Evolutionary conservation across 139 green algal species (phyloP).

Genomic region (Tetraselmis striata): DNA sequence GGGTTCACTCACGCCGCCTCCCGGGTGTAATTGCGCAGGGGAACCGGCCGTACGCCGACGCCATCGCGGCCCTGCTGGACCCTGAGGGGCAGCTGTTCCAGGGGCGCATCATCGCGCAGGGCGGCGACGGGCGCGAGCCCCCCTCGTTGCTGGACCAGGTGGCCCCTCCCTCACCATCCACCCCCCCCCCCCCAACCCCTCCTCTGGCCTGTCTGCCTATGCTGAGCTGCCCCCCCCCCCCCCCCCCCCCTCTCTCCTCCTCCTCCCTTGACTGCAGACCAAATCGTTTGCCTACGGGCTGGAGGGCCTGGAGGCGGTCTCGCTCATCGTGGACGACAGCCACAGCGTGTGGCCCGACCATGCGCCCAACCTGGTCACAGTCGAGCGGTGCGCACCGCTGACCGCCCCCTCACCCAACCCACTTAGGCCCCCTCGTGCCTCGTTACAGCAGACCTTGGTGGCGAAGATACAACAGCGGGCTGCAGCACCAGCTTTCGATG

Average conservation of each 20-base stretch:
- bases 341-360: conserved; percentile 79
- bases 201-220: too few relatives aligned
- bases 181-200: too few relatives aligned
- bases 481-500: too few relatives aligned
- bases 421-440: too few relatives aligned
- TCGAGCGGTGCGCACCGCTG: conserved; percentile 9
- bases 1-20: too few relatives aligned
- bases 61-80: conserved; percentile 80
- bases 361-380: conserved; percentile 70
- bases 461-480: too few relatives aligned
- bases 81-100: conserved; percentile 44
- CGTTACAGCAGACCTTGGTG: too few relatives aligned
- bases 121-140: not conserved
- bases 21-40: too few relatives aligned
- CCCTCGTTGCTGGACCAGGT: too few relatives aligned
- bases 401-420: not conserved
- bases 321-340: conserved; percentile 92
- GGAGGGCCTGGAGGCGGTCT: conserved; percentile 61
- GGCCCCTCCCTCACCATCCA: too few relatives aligned
- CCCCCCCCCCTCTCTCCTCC: too few relatives aligned
- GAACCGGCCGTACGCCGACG: conserved; percentile 74
- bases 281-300: conserved; percentile 62
- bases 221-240: too few relatives aligned
- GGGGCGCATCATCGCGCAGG: not conserved
- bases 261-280: conserved; percentile 31